Evolutionary conservation across 495 filamentous ascomycete species (phyloP).

Genomic region (Chlorociboria aeruginascens): DNA sequence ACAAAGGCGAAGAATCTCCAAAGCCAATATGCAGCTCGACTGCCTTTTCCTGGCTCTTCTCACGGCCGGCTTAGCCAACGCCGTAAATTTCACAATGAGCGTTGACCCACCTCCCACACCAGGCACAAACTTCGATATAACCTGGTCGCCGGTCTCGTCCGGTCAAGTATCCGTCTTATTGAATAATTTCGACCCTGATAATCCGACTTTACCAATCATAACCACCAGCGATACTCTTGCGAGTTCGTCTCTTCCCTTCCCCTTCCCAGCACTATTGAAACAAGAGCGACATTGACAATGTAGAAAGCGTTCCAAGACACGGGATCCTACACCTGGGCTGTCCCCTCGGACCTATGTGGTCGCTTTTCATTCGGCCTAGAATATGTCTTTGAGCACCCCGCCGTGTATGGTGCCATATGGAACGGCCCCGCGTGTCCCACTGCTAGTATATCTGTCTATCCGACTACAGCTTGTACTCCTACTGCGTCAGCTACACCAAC

Average conservation of each 20-base stretch:
- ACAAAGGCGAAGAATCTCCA: too few species aligned
- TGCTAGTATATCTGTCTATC: background rate
- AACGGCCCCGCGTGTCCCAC: background rate
- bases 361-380: background rate
- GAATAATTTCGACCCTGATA: background rate
- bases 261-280: background rate
- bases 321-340: background rate
- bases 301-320: background rate
- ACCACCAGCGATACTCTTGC: conserved; percentile 1
- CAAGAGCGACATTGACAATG: too few species aligned
- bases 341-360: background rate
- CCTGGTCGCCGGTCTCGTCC: background rate
- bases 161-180: background rate
- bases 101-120: conserved; percentile 2
- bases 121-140: conserved; percentile 1
- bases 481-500: background rate
- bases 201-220: conserved; percentile 4
- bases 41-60: background rate
- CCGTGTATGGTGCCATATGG: background rate
- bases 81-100: conserved; percentile 5
- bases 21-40: too few species aligned
- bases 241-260: background rate
- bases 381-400: background rate
- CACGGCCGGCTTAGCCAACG: background rate
- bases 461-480: background rate